These are phyloP conservation scores for Entoloma clypeatum DNA, from an alignment of 1,284 basidiomycete genomes.

Conservation along the genomic window DNA sequence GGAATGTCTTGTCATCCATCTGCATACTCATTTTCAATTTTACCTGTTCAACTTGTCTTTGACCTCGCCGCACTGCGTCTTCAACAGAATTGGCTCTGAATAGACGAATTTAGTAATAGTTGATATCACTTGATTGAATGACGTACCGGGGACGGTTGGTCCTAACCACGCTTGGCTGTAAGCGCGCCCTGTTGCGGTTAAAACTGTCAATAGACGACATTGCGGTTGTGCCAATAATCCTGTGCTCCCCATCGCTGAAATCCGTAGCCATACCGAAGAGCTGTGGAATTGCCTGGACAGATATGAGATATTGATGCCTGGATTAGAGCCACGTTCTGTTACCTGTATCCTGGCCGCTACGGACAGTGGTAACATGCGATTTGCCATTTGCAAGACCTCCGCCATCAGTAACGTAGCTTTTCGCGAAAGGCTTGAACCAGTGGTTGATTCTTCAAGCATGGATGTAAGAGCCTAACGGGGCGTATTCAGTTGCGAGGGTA, in stretches of 20 bases:
- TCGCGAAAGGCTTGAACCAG: conserved; percentile 66
- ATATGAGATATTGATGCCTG: not conserved
- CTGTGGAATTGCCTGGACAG: conserved; percentile 73
- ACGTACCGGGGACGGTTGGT: conserved; percentile 57
- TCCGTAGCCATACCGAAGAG: conserved; percentile 84
- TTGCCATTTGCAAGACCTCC: conserved; percentile 86
- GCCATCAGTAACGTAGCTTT: conserved; percentile 93
- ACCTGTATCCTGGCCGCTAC: conserved; percentile 85
- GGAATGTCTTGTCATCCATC: conserved; percentile 91
- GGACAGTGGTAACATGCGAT: conserved; percentile 81
- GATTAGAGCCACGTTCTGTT: conserved; percentile 19
- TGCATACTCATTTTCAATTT: conserved; percentile 88
- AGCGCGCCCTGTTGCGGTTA: conserved; percentile 75
- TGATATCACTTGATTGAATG: conserved; percentile 1
- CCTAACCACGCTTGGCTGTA: conserved; percentile 53
- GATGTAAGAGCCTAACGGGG: conserved; percentile 67
- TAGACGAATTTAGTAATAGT: conserved; percentile 5
- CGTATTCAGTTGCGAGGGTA: not conserved
- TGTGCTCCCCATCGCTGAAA: conserved; percentile 66
- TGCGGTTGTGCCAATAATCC: conserved; percentile 82
- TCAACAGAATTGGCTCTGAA: conserved; percentile 81
- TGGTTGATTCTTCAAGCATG: conserved; percentile 77
- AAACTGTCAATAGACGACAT: conserved; percentile 89
- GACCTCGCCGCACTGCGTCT: conserved; percentile 83
- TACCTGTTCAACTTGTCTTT: conserved; percentile 86